These are phyloP conservation scores for Hanseniaspora valbyensis DNA, from an alignment of 805 yeast genomes.

Conservation along the genomic window DNA sequence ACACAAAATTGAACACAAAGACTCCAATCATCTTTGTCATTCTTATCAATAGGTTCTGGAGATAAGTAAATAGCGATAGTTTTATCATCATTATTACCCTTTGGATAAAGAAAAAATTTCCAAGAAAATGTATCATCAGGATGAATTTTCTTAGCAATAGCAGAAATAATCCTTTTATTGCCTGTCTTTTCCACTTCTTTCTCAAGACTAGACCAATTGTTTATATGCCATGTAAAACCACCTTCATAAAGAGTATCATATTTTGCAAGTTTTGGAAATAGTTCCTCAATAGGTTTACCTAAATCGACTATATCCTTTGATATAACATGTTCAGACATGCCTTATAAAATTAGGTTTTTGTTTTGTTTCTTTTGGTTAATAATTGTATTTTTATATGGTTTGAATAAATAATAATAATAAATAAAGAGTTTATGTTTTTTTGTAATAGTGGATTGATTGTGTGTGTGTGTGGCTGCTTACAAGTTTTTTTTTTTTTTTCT, in stretches of 20 bases:
- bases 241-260: conserved; percentile 24
- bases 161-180: conserved; percentile 12
- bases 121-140: conserved; percentile 53
- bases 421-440: too few relatives aligned
- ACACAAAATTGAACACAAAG: conserved; percentile 88
- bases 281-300: conserved; percentile 14
- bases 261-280: conserved; percentile 20
- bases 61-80: conserved; percentile 68
- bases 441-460: too few relatives aligned
- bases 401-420: too few relatives aligned
- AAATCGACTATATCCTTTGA: background rate
- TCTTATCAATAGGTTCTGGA: conserved; percentile 37
- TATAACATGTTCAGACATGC: too few relatives aligned
- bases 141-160: conserved; percentile 36
- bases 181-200: conserved; percentile 22
- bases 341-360: too few relatives aligned
- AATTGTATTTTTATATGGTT: too few relatives aligned
- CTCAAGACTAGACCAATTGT: conserved; percentile 37
- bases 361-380: too few relatives aligned
- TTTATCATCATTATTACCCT: conserved; percentile 47
- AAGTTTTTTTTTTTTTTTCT: too few relatives aligned
- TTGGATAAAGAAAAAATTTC: conserved; percentile 66
- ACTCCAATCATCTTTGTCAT: conserved; percentile 52
- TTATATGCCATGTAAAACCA: conserved; percentile 43
- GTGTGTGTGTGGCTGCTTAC: too few relatives aligned